A percentile compares a stretch with the other conserved stretches of the same genome.
Conservation (phyloP, 2,329 filamentous ascomycete genomes). For the Penicillium griseofulvum region DNA sequence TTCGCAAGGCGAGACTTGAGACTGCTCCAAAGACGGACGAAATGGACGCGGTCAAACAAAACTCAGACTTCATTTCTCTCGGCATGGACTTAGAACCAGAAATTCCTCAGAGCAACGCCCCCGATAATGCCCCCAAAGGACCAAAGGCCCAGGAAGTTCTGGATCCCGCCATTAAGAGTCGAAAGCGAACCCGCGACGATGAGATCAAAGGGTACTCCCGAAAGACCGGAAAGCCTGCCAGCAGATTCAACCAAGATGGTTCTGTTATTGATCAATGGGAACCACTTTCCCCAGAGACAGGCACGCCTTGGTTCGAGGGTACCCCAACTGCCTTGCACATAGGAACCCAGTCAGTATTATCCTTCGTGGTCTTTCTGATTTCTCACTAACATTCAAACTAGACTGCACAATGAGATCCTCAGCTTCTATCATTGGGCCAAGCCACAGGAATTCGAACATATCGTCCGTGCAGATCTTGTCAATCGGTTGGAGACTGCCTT, state of each 20-base stretch:
- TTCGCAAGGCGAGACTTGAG: slow-evolving; percentile 80
- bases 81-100: slow-evolving; percentile 55
- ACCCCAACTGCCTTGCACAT: slow-evolving; percentile 33
- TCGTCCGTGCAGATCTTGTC: slow-evolving; percentile 70
- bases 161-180: slow-evolving; percentile 56
- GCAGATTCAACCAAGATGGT: slow-evolving; percentile 52
- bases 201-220: slow-evolving; percentile 60
- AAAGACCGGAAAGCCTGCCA: slow-evolving; percentile 52
- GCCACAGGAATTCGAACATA: slow-evolving; percentile 73
- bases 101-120: slow-evolving; percentile 19
- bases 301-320: slow-evolving; percentile 61
- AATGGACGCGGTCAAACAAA: slow-evolving; percentile 55
- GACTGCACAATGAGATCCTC: slow-evolving; percentile 83
- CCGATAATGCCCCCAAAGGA: slow-evolving; percentile 38
- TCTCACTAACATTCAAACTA: slow-evolving; percentile 32
- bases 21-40: slow-evolving; percentile 47
- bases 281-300: slow-evolving; percentile 39
- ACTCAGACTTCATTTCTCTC: slow-evolving; percentile 88
- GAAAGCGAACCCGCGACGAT: slow-evolving; percentile 74
- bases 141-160: slow-evolving; percentile 32
- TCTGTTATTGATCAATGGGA: slow-evolving; percentile 55
- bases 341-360: slow-evolving; percentile 31
- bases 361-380: neutral
- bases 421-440: slow-evolving; percentile 85
- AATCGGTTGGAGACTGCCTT: slow-evolving; percentile 64